Evolutionary conservation across 352 stramenopile genomes (phyloP), one percentile per base, ranked within the genome.

Genomic region (Peronospora destructor): DNA sequence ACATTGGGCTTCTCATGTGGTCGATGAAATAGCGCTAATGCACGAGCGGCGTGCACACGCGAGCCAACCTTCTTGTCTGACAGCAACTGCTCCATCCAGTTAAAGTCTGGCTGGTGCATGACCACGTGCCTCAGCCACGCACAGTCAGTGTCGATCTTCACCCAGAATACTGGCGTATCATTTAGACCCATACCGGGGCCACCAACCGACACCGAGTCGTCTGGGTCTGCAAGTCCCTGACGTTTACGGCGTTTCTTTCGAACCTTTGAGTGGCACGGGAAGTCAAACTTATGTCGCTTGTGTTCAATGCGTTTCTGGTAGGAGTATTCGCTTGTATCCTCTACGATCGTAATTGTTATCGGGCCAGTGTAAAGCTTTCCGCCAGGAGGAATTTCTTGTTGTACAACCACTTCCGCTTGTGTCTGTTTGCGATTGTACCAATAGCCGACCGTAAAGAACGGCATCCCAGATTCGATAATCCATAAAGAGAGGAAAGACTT

Each of bases 381-480:
- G 6, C 79, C 81, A 7, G 81, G 78, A 25, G 81, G 76, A 12
- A 93, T 73, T 44, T 88, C 77, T 49, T 93, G 82, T 53, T 91
- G 78, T 9, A 93, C 53, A 26, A 93, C 82, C 3, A 93, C 71
- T 57, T 93, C 82, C 6, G 82, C 82, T 42, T 93, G 82, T 0
- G 76, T 91, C 49, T 93, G 82, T 37, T 93, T 93, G 33, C 79
- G 77, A 51, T 93, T 93, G 68, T 93, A 91, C 79, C 82, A 92
- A 49, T 91, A 92, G 2, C 82, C 82, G 19, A 92, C 82, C 0
- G 76, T 91, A 56, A 92, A 88, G 41, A 91, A 91, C 14, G 82
- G 79, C 78, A 93, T 88, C 6, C 82, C 80, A 14, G 74, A 60
- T 43, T 89, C 75, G 4, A 93, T 46, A 49, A 93, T 91, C 82